Evolutionary conservation across 352 stramenopile species (phyloP), one percentile per base, ranked within the genome.

Genomic region (Phytophthora pinifolia): DNA sequence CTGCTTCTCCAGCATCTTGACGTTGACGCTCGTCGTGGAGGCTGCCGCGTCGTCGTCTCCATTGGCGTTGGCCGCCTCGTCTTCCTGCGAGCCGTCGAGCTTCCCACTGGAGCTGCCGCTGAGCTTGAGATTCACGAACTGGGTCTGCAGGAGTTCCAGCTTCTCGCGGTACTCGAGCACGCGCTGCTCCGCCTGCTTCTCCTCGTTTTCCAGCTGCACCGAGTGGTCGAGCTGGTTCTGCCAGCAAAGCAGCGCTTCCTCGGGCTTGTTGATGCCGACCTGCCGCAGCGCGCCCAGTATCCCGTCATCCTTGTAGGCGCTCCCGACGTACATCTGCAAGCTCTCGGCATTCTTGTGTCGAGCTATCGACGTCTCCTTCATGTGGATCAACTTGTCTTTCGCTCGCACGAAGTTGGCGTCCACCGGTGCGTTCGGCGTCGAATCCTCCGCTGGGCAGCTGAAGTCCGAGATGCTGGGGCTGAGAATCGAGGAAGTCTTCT

Each of bases 371-470:
- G 76, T 86, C 47, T 88, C 80, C 41, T 83, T 81, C 72, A 90
- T 90, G 49, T 89, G 80, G 39, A 88, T 72, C 39, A 89, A 49
- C 50, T 88, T 89, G 36, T 88, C 81, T 49, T 89, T 90, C 13
- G 79, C 69, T 33, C 70, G 79, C 6, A 66, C 57, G 20, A 91
- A 80, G 44, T 82, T 83, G 18, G 60, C 43, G 35, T 86, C 79
- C 12, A 55, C 46, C 13, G 54, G 35, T n/a, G 36, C 12, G 9
- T 43, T 37, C 37, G 59, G 36, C 13, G 34, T n/a, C 4, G 37
- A 46, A 41, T 55, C 56, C 2, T 66, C 46, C 17, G 55, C 25
- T 32, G 46, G 9, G n/a, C 46, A 46, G 35, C 33, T 58, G n/a
- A 42, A 4, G 17, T 37, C 22, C 4, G 50, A 29, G 13, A 32